These are phyloP conservation scores for Paraphoma chrysanthemicola DNA, from an alignment of 2,329 filamentous ascomycete genomes.

Conservation along the genomic window DNA sequence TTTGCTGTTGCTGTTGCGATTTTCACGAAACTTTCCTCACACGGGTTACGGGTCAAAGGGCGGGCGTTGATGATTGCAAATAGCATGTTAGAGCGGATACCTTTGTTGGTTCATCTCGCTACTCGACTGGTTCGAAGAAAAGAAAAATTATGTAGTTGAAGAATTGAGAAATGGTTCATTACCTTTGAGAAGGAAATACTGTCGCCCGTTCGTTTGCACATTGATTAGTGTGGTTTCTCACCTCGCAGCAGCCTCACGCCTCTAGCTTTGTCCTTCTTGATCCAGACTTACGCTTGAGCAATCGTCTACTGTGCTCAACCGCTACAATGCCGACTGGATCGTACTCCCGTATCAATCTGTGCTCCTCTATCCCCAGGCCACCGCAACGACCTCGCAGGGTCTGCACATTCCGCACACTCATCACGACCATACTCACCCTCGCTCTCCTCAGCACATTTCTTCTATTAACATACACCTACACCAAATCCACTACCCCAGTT, in stretches of 20 bases:
- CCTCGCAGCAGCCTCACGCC: too few relatives aligned
- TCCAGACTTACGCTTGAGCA: neutral
- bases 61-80: neutral
- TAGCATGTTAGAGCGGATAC: neutral
- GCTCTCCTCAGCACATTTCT: neutral
- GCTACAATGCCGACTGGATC: neutral
- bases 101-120: constrained; percentile 3
- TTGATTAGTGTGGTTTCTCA: neutral
- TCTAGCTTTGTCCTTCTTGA: neutral
- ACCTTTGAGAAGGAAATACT: neutral
- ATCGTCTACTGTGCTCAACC: neutral
- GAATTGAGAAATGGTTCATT: constrained; percentile 3
- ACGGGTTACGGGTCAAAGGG: neutral
- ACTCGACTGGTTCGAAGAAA: constrained; percentile 27
- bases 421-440: neutral
- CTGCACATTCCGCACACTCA: neutral
- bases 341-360: neutral
- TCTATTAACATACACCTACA: neutral
- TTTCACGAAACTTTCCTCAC: neutral
- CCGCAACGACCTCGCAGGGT: neutral
- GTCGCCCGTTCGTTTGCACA: neutral
- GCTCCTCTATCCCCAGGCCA: neutral
- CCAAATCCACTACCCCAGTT: neutral
- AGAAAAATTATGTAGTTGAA: neutral
- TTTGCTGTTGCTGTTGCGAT: neutral